Percentiles rank a stretch among this genome's conserved stretches.
Conservation (phyloP, 768 basidiomycete species). For the Trametes gibbosa region DNA sequence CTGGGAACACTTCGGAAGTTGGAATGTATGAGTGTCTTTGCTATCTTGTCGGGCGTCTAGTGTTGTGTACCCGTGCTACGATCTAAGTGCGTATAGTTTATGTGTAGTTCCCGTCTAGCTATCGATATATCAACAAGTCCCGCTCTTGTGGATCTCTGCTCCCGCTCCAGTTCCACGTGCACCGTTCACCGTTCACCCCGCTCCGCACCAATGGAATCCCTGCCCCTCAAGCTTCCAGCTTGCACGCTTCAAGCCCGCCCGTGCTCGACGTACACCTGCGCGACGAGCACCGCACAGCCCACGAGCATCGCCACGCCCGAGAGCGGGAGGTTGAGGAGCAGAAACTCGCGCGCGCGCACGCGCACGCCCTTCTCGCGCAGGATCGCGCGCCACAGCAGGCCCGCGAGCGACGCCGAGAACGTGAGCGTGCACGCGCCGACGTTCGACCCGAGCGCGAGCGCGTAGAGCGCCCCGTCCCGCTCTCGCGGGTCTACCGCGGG, state of each 20-base stretch:
- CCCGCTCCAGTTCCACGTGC: too few relatives aligned
- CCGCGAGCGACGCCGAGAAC: constrained; percentile 85
- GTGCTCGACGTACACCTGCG: constrained; percentile 51
- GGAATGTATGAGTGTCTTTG: constrained; percentile 58
- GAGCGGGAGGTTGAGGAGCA: constrained; percentile 71
- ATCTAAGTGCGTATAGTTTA: too few relatives aligned
- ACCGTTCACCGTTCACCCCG: too few relatives aligned
- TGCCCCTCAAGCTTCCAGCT: too few relatives aligned
- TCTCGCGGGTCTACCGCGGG: constrained; percentile 12
- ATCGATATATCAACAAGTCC: too few relatives aligned
- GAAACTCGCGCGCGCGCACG: constrained; percentile 63
- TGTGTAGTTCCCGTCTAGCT: too few relatives aligned
- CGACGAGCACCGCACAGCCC: constrained; percentile 66
- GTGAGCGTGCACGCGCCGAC: constrained; percentile 89
- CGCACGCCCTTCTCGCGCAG: constrained; percentile 67
- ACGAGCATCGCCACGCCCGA: constrained; percentile 64
- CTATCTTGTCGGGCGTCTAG: too few relatives aligned
- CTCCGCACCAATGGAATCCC: too few relatives aligned
- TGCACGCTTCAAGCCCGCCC: neutral
- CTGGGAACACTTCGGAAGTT: constrained; percentile 69
- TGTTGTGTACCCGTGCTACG: too few relatives aligned
- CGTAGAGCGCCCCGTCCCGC: constrained; percentile 32
- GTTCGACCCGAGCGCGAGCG: constrained; percentile 84
- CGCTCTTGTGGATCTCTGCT: too few relatives aligned
- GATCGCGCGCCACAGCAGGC: constrained; percentile 79